Base-by-base conservation (phyloP, 805 yeast species). In the Ogataea thermomethanolica region DNA sequence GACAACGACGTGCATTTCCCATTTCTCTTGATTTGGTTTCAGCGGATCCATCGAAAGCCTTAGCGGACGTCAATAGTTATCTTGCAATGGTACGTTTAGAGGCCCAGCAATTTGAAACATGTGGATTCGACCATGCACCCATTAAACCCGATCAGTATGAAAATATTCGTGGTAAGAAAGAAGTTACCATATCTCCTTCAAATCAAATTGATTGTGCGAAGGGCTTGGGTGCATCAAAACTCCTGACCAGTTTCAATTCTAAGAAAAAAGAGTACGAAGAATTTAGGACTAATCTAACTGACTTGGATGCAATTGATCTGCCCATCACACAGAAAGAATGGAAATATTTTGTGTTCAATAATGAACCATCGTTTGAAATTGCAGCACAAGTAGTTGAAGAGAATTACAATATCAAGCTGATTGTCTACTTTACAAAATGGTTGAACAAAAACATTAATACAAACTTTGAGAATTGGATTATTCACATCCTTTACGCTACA, bases 381-480 rank as follows among this genome's bases (percentile, higher is more conserved):
- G 31, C 70, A 14, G 54, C 55, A 2, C 58, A 55, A 31, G 43
- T 62, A 2, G 37, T 73, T n/a, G 67, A 62, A 31, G 71, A 68
- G 29, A 50, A 47, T 5, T 56, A 58, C 29, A 52, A 56, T 13
- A 51, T 71, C 31, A 59, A 67, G 33, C 51, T 72, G 32, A 39
- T 68, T 7, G 66, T 66, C n/a, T 71, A 71, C 50, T 61, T 59
- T 34, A 60, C 66, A 8, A 63, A 65, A 40, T 74, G 78, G 78
- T 49, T 67, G 15, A 56, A 61, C 22, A 58, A 55, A 13, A 59
- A 51, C 21, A 48, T 64, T 31, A 54, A 63, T 28, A 44, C 38
- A 0, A 55, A 55, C 29, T 57, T 58, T 30, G 47, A 48, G 14
- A 37, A 43, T 10, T 75, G 81, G 81, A 51, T 70, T 1, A 65